phyloP scores from a whole-genome alignment of 805 yeast genomes.

The Metschnikowia proteae region DNA sequence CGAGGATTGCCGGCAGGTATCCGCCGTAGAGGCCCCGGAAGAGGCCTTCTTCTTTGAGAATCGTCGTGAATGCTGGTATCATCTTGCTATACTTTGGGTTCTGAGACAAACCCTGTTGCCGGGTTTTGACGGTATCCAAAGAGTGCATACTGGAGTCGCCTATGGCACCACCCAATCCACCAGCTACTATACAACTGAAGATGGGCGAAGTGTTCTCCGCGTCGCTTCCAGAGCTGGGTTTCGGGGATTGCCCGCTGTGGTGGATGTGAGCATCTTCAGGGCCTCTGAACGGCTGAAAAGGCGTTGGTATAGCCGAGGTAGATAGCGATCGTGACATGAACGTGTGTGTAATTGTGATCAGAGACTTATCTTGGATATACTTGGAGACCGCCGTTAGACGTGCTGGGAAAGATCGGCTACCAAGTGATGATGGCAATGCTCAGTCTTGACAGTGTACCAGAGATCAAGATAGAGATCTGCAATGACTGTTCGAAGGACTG shows the following conservation, averaged over 20 bases:
- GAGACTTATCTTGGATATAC: not conserved
- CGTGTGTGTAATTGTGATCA: not conserved
- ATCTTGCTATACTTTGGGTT: constrained; percentile 66
- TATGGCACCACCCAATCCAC: constrained; percentile 90
- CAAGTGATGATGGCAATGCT: not conserved
- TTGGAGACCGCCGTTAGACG: not conserved
- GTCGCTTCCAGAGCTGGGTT: not conserved
- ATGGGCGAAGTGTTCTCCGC: constrained; percentile 39
- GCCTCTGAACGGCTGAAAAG: constrained; percentile 17
- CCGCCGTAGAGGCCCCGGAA: constrained; percentile 87
- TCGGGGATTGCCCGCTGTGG: not conserved
- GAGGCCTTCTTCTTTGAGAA: constrained; percentile 82
- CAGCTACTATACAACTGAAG: constrained; percentile 70
- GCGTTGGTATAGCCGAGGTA: constrained; percentile 21
- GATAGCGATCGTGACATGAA: constrained; percentile 16
- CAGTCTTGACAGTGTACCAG: not conserved
- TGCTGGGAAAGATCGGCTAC: not conserved
- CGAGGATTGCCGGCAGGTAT: constrained; percentile 84
- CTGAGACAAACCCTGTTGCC: constrained; percentile 91
- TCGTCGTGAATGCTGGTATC: constrained; percentile 70
- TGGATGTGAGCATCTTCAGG: constrained; percentile 3
- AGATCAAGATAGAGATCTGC: not conserved
- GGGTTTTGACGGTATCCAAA: constrained; percentile 90
- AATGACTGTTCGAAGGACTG: not conserved
- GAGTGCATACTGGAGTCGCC: constrained; percentile 96